Conservation (phyloP, 1,284 basidiomycete species). For the Ceraceosorus bombacis region DNA sequence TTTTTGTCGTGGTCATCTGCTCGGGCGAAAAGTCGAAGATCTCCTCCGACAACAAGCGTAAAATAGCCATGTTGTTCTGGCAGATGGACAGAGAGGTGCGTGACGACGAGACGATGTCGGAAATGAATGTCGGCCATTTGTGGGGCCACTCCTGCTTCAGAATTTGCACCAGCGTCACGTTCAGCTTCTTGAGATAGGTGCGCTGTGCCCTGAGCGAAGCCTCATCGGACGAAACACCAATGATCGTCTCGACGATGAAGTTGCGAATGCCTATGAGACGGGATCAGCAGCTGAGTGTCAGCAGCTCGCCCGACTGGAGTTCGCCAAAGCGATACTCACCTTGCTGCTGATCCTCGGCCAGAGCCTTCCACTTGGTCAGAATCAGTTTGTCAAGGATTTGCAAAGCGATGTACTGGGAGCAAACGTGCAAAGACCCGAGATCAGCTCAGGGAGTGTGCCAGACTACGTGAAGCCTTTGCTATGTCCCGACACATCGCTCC, state of each 20-base stretch:
- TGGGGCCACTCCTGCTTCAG: conserved; percentile 99
- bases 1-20: conserved; percentile 97
- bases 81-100: conserved; percentile 92
- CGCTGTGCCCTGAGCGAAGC: conserved; percentile 76
- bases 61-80: conserved; percentile 99
- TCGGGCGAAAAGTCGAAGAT: conserved; percentile 99
- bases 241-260: conserved; percentile 87
- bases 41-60: conserved; percentile 94
- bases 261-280: conserved; percentile 67
- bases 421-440: background rate
- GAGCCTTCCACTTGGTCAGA: conserved; percentile 86
- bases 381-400: conserved; percentile 61
- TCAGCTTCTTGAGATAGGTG: conserved; percentile 93
- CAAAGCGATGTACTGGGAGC: conserved; percentile 35
- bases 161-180: conserved; percentile 92
- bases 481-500: too few species aligned
- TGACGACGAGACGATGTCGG: conserved; percentile 93
- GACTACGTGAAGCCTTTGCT: too few species aligned
- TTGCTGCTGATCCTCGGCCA: conserved; percentile 74
- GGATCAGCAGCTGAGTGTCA: background rate
- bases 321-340: conserved; percentile 6
- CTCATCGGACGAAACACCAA: conserved; percentile 79
- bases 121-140: conserved; percentile 97
- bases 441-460: background rate
- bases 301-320: background rate